Conservation (phyloP, 345 rosid genomes). For the Cardamine resedifolia region DNA sequence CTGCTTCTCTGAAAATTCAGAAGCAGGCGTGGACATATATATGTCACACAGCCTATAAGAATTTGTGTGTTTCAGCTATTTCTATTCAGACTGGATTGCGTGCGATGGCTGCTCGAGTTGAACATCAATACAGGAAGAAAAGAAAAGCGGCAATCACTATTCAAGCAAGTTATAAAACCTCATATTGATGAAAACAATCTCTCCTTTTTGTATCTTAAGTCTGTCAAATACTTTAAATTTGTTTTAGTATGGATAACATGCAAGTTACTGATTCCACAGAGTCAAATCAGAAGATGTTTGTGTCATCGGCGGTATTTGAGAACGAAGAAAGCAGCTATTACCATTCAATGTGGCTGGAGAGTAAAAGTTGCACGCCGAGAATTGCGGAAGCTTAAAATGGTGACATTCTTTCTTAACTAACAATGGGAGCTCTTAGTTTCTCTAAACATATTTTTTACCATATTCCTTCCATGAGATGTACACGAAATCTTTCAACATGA, state of each 20-base stretch:
- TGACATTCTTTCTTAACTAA: conserved; percentile 32
- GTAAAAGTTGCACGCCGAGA: conserved; percentile 74
- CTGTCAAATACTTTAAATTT: background rate
- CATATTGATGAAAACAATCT: conserved; percentile 19
- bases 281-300: conserved; percentile 66
- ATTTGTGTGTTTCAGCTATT: conserved; percentile 53
- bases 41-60: conserved; percentile 57
- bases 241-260: conserved; percentile 5
- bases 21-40: conserved; percentile 61
- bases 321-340: conserved; percentile 66
- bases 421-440: conserved; percentile 6
- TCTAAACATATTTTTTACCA: background rate
- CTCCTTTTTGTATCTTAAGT: conserved; percentile 12
- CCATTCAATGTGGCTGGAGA: conserved; percentile 83
- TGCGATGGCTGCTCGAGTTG: conserved; percentile 72
- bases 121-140: conserved; percentile 59
- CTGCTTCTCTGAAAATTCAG: conserved; percentile 74
- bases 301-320: conserved; percentile 45
- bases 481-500: conserved; percentile 21
- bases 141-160: conserved; percentile 62
- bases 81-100: conserved; percentile 74
- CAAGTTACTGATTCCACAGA: conserved; percentile 46
- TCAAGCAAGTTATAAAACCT: conserved; percentile 54
- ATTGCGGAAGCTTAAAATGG: conserved; percentile 82
- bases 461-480: conserved; percentile 16